These are phyloP conservation scores for Erodium moschatum DNA, from an alignment of 441 rosid species.

Conservation along the genomic window DNA sequence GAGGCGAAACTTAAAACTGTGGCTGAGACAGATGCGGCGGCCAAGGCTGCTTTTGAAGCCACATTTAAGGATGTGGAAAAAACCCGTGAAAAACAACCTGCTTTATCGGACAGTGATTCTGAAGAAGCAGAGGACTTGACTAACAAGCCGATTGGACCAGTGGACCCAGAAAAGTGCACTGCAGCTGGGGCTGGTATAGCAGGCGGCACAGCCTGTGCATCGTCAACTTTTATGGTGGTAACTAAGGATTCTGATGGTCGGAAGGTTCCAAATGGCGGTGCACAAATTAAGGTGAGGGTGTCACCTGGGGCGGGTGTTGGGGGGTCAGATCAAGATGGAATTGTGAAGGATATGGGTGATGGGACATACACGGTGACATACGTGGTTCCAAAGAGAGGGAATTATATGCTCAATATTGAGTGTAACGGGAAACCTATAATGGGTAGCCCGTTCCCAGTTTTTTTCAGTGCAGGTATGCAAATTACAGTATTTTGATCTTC, in stretches of 20 bases:
- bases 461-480: constrained; percentile 76
- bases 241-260: constrained; percentile 89
- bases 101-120: constrained; percentile 63
- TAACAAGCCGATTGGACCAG: constrained; percentile 76
- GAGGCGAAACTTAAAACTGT: constrained; percentile 86
- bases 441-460: constrained; percentile 97
- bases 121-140: constrained; percentile 57
- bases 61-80: constrained; percentile 61
- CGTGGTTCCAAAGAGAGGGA: constrained; percentile 94
- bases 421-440: constrained; percentile 76
- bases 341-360: constrained; percentile 88
- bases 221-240: constrained; percentile 66
- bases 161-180: constrained; percentile 75
- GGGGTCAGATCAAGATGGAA: constrained; percentile 82
- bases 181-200: constrained; percentile 91
- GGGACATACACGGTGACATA: constrained; percentile 81
- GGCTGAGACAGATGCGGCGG: constrained; percentile 86
- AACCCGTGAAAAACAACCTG: constrained; percentile 26
- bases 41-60: constrained; percentile 93
- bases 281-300: constrained; percentile 63
- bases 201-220: constrained; percentile 91
- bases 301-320: constrained; percentile 91
- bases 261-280: constrained; percentile 68
- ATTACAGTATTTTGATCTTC: not conserved
- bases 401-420: constrained; percentile 87